Percentiles rank a stretch among this genome's conserved stretches.
phyloP scores from a whole-genome alignment of 2,329 filamentous ascomycete genomes.

The Claviceps sp. region DNA sequence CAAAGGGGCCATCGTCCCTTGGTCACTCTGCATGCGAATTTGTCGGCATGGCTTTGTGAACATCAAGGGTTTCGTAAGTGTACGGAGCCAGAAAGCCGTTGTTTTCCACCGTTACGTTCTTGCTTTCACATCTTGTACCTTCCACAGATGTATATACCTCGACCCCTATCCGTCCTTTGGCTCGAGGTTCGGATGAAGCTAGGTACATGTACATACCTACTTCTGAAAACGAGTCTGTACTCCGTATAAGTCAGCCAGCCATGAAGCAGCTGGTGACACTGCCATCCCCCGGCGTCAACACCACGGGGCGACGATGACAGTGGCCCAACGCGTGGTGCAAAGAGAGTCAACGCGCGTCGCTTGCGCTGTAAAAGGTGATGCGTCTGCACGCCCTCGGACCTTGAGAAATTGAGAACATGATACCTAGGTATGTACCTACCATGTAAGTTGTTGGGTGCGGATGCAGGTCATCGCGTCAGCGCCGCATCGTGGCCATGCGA shows the following conservation, averaged over 20 bases:
- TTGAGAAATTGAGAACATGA: background rate
- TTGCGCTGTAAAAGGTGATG: background rate
- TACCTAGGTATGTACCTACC: background rate
- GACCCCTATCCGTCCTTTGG: too few species aligned
- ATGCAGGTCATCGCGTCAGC: slow-evolving; percentile 7
- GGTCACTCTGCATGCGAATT: background rate
- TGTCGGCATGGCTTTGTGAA: background rate
- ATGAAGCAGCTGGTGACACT: background rate
- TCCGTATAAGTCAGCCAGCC: background rate
- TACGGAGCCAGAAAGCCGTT: too few species aligned
- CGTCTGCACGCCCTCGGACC: background rate
- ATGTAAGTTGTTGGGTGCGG: background rate
- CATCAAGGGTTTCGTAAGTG: background rate
- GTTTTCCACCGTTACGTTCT: too few species aligned
- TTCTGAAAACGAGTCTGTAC: too few species aligned
- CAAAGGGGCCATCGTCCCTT: background rate
- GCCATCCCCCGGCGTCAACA: background rate
- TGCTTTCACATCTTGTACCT: too few species aligned
- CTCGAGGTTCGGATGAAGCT: too few species aligned
- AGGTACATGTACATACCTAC: too few species aligned
- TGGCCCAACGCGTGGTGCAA: background rate
- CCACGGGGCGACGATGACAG: background rate
- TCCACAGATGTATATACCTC: too few species aligned
- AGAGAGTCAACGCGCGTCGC: background rate
- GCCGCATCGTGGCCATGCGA: slow-evolving; percentile 6